These are phyloP conservation scores for Russula abietina DNA, from an alignment of 768 basidiomycete genomes.

Conservation along the genomic window DNA sequence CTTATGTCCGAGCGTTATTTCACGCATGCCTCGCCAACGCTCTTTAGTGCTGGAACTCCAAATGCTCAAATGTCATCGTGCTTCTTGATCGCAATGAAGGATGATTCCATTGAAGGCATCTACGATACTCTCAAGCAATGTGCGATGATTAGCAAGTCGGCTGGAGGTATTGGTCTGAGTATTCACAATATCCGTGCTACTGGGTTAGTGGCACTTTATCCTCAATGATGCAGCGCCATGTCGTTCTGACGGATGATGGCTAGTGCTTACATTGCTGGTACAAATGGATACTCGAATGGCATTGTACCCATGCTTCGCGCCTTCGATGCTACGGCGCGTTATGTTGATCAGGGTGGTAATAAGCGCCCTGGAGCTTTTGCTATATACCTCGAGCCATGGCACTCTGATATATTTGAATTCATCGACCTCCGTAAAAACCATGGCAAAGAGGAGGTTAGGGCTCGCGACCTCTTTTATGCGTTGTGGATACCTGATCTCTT, in stretches of 20 bases:
- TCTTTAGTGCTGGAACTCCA: conserved; percentile 98
- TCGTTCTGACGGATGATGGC: neutral
- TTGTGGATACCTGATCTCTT: conserved; percentile 98
- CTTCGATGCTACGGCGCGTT: conserved; percentile 95
- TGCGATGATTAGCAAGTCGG: conserved; percentile 99
- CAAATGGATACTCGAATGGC: conserved; percentile 98
- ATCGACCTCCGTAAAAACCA: conserved; percentile 98
- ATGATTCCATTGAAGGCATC: conserved; percentile 98
- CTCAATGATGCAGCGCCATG: conserved; percentile 15
- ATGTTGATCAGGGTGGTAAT: conserved; percentile 98
- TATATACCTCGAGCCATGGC: conserved; percentile 99
- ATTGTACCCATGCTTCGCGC: conserved; percentile 99
- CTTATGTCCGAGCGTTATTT: conserved; percentile 98
- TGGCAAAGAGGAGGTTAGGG: conserved; percentile 95
- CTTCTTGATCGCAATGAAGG: conserved; percentile 97
- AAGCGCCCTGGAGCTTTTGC: conserved; percentile 98
- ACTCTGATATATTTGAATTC: conserved; percentile 95
- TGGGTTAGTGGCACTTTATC: conserved; percentile 46
- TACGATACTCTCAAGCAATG: conserved; percentile 98
- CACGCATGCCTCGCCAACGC: conserved; percentile 94
- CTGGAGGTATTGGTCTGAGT: conserved; percentile 93
- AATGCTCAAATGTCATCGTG: conserved; percentile 93
- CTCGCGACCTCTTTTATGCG: conserved; percentile 95
- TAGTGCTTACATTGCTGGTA: conserved; percentile 97
- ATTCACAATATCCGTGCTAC: conserved; percentile 97